phyloP scores from a whole-genome alignment of 192 early-diverging fungal genomes.

The Spizellomyces punctatus region DNA sequence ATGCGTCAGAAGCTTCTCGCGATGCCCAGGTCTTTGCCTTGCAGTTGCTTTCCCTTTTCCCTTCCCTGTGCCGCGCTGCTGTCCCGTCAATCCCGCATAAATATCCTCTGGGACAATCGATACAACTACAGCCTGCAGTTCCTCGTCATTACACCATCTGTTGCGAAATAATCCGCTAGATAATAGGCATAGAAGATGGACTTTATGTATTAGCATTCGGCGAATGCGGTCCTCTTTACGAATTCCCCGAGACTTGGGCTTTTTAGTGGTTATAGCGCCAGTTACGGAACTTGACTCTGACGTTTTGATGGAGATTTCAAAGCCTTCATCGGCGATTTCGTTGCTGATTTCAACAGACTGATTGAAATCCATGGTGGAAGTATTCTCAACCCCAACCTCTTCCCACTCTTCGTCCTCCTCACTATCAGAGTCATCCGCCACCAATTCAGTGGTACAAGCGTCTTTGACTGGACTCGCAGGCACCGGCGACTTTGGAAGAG shows the following conservation, averaged over 20 bases:
- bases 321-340: not conserved
- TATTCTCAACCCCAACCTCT: constrained; percentile 19
- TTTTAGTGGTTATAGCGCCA: not conserved
- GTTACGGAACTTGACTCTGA: not conserved
- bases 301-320: constrained; percentile 13
- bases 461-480: not conserved
- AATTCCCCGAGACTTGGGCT: constrained; percentile 43
- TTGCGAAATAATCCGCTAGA: constrained; percentile 59
- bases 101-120: constrained; percentile 23
- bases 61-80: not conserved
- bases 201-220: constrained; percentile 61
- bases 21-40: not conserved
- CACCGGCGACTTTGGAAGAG: too few relatives aligned
- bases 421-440: constrained; percentile 8
- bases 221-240: constrained; percentile 53
- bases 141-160: constrained; percentile 51
- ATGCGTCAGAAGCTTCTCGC: constrained; percentile 10
- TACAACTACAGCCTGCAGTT: constrained; percentile 38
- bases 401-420: constrained; percentile 43
- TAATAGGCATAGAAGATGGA: constrained; percentile 61
- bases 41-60: constrained; percentile 9
- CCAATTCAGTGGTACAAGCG: not conserved
- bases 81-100: constrained; percentile 13
- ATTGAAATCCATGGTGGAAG: not conserved
- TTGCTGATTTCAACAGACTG: not conserved